Conservation (phyloP, 257 asterid species). For the Solanum medicagineum region DNA sequence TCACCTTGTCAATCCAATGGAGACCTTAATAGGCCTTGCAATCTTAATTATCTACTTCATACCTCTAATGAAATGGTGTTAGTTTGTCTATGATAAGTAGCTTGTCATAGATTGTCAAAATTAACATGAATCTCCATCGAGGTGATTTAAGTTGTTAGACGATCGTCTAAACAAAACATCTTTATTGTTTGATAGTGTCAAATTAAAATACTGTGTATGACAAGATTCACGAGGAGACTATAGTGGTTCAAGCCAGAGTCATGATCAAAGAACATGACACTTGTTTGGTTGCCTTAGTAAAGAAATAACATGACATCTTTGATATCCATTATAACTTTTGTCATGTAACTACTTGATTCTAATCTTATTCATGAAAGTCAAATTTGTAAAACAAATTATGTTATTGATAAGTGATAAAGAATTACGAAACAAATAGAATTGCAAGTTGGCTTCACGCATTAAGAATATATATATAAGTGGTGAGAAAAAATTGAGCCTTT, state of each 20-base stretch:
- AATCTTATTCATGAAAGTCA: accelerated
- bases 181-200: too few species aligned
- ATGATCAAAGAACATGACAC: too few species aligned
- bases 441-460: not conserved
- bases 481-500: not conserved
- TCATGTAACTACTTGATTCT: too few species aligned
- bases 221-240: too few species aligned
- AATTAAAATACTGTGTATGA: too few species aligned
- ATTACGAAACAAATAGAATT: not conserved
- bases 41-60: not conserved
- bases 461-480: not conserved
- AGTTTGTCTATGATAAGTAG: not conserved
- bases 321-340: too few species aligned
- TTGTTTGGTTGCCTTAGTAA: too few species aligned
- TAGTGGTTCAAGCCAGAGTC: too few species aligned
- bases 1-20: not conserved
- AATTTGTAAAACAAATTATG: not conserved
- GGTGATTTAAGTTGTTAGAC: too few species aligned
- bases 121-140: too few species aligned
- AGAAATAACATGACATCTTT: too few species aligned
- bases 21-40: not conserved
- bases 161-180: too few species aligned
- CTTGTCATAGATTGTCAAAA: not conserved
- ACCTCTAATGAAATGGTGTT: not conserved
- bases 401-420: not conserved